Evolutionary conservation across 176 grass and related monocot genomes (phyloP), one percentile per base, ranked within the genome.

Genomic region (Aegilops longissima): DNA sequence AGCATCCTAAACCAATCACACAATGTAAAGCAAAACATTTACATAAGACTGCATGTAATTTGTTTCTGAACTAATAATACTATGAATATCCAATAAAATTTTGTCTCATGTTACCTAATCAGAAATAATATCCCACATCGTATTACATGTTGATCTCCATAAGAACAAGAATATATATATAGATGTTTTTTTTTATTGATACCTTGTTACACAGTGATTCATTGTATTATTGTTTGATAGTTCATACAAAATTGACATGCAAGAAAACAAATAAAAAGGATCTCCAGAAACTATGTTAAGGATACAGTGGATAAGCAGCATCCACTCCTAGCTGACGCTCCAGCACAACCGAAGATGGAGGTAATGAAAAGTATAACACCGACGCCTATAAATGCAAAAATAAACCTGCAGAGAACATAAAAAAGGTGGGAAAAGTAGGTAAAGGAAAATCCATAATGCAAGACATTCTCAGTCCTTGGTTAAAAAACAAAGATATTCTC

Each of bases 241-340:
- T 59, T 83, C 12, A 65, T 31, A 63, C 33, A 2, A 87, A 75
- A 75, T 75, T 71, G 49, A 35, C 38, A 87, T 66, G 68, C 72
- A 66, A 31, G 13, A 20, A 69, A 68, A 29, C 27, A 35, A n/a
- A 33, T 18, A 91, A 29, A 66, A 36, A 12, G 49, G 18, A 39
- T 38, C 42, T 75, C 18, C 0, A 42, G n/a, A 81, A 45, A 85
- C 62, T 42, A 9, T 65, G 24, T 78, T 42, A 21, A 73, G 95
- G 95, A 97, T 97, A 97, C 95, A 77, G 81, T 92, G 80, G 92
- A 94, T 51, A 97, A 75, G 86, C 95, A 97, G 88, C 95, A 97
- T 74, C 92, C 90, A 13, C 86, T 94, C 81, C 83, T 92, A 51
- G 87, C 78, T 70, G 89, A 79, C 51, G 92, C 86, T 83, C 92